A percentile compares a stretch with the other conserved stretches of the same genome.
Conservation (phyloP, 306 rosid species). For the Trifolium repens region DNA sequence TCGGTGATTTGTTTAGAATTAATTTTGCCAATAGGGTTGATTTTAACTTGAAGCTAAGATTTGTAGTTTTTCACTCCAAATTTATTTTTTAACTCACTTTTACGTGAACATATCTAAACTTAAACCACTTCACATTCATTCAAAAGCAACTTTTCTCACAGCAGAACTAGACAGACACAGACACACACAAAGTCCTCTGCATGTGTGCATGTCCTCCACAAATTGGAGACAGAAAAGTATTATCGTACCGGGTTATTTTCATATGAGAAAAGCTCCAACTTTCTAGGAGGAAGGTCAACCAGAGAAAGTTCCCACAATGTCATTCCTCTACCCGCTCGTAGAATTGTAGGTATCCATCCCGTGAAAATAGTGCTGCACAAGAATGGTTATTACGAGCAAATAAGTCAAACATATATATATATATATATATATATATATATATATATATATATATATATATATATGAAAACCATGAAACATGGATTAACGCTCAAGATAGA, state of each 20-base stretch:
- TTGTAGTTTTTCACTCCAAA: not conserved
- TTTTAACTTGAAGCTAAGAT: too few relatives aligned
- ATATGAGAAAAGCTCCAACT: conserved; percentile 83
- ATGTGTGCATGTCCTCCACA: too few relatives aligned
- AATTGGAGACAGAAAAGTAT: conserved; percentile 34
- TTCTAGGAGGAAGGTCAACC: conserved; percentile 64
- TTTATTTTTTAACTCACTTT: not conserved
- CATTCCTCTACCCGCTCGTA: conserved; percentile 95
- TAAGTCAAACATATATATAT: not conserved
- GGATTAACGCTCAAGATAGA: not conserved
- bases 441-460: too few relatives aligned
- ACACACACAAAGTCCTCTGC: too few relatives aligned
- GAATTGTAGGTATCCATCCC: conserved; percentile 90
- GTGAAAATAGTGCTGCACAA: conserved; percentile 76
- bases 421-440: too few relatives aligned
- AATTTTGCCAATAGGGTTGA: too few relatives aligned
- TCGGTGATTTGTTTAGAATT: not conserved
- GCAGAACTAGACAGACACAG: not conserved
- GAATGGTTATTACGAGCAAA: conserved; percentile 3
- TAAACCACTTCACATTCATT: not conserved
- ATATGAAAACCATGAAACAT: conserved; percentile 5
- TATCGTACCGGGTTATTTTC: conserved; percentile 78
- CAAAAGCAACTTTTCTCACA: not conserved
- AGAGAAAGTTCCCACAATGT: conserved; percentile 72
- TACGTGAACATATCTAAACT: too few relatives aligned